Conservation (phyloP, 2,329 filamentous ascomycete genomes). For the Blastomyces parvus region DNA sequence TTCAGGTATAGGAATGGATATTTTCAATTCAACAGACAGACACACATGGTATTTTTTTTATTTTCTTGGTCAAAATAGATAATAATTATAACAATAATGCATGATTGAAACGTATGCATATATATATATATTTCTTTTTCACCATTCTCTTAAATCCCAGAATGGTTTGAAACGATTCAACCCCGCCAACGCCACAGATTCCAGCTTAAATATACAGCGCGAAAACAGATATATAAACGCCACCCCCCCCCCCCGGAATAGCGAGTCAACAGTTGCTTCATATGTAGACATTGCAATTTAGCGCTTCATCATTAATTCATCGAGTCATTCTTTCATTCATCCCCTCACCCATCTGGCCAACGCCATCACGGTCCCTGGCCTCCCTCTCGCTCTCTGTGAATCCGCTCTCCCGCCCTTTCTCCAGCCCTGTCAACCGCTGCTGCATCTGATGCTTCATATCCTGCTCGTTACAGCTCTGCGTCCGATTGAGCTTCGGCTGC, state of each 20-base stretch:
- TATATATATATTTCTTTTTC: too few relatives aligned
- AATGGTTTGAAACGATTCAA: not conserved
- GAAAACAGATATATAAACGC: too few relatives aligned
- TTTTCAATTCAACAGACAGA: too few relatives aligned
- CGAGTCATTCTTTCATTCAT: not conserved
- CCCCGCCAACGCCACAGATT: not conserved
- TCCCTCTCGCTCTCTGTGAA: conserved; percentile 49
- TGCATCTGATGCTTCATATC: conserved; percentile 53
- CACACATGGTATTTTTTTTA: too few relatives aligned
- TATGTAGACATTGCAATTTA: not conserved
- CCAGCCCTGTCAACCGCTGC: conserved; percentile 25
- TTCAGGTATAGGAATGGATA: not conserved
- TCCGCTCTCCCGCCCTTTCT: conserved; percentile 42
- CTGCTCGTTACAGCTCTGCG: conserved; percentile 30
- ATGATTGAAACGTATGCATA: too few relatives aligned
- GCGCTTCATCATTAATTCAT: not conserved
- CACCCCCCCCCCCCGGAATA: too few relatives aligned
- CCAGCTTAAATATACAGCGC: too few relatives aligned
- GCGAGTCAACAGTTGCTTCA: not conserved
- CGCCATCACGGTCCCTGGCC: not conserved
- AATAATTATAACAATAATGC: too few relatives aligned
- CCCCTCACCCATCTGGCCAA: not conserved
- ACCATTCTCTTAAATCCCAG: too few relatives aligned
- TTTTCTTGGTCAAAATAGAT: too few relatives aligned
- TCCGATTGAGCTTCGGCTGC: conserved; percentile 24